These are phyloP conservation scores for Picochlorum sp. DNA, from an alignment of 139 green algal genomes.

Conservation along the genomic window DNA sequence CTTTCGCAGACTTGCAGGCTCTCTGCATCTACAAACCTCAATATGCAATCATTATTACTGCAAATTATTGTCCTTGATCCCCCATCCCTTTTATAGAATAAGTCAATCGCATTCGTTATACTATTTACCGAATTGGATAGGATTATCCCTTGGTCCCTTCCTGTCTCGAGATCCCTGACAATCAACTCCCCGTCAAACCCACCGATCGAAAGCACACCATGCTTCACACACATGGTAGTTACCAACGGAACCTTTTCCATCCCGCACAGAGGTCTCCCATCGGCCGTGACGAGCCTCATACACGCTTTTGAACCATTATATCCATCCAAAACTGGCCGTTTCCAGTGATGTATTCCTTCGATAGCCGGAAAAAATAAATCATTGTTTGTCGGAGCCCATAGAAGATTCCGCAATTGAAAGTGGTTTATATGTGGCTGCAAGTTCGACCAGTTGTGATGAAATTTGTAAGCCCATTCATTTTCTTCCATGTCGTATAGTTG, in stretches of 20 bases:
- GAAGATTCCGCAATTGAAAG: conserved; percentile 89
- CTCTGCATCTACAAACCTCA: conserved; percentile 43
- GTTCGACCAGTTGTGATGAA: conserved; percentile 56
- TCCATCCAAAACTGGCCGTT: background rate
- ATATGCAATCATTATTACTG: conserved; percentile 78
- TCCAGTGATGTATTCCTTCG: conserved; percentile 70
- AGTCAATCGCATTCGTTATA: conserved; percentile 92
- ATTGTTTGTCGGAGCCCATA: conserved; percentile 68
- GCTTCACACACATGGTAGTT: conserved; percentile 58
- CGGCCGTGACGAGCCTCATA: conserved; percentile 2
- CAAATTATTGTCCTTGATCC: conserved; percentile 32
- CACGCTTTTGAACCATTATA: background rate
- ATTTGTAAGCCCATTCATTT: conserved; percentile 39
- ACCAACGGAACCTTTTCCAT: conserved; percentile 53
- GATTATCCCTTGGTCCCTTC: conserved; percentile 14
- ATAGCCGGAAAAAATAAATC: conserved; percentile 70
- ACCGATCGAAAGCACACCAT: conserved; percentile 61
- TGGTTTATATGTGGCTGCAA: conserved; percentile 70
- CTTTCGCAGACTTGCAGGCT: conserved; percentile 18
- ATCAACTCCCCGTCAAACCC: conserved; percentile 81
- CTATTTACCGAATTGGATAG: conserved; percentile 56
- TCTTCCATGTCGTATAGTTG: too few relatives aligned
- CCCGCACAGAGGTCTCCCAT: conserved; percentile 29
- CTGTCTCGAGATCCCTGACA: conserved; percentile 6
- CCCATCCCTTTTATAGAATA: conserved; percentile 32